Conservation (phyloP, 2,329 filamentous ascomycete genomes). For the Fusarium concolor region DNA sequence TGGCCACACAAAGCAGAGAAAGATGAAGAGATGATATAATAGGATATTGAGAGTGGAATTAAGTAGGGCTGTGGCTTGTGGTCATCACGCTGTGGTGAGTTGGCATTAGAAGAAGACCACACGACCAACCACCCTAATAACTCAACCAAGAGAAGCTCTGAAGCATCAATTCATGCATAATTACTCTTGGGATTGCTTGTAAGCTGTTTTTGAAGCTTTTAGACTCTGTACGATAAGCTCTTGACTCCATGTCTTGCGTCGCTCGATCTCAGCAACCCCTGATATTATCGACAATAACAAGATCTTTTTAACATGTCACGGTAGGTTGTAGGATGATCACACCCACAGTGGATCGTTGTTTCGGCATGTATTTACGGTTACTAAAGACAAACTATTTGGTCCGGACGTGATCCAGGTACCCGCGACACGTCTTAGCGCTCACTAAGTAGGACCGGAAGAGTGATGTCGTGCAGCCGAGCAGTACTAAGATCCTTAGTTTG, state of each 20-base stretch:
- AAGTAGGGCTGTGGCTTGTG: neutral
- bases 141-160: neutral
- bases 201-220: neutral
- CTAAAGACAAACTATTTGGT: neutral
- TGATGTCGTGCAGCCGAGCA: constrained; percentile 37
- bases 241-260: neutral
- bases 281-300: neutral
- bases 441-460: constrained; percentile 16
- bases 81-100: neutral
- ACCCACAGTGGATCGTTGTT: constrained; percentile 5
- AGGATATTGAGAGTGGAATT: neutral
- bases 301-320: constrained; percentile 8
- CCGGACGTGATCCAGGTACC: constrained; percentile 22
- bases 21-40: neutral
- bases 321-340: neutral
- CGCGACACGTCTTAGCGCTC: constrained; percentile 18
- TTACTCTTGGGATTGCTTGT: rapidly evolving
- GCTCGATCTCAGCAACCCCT: constrained; percentile 4
- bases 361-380: neutral
- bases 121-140: neutral
- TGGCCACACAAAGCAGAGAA: neutral
- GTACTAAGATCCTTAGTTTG: constrained; percentile 25
- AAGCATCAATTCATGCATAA: neutral
- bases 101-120: neutral
- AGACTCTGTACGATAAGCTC: neutral